Evolutionary conservation across 179 eudicot genomes (phyloP), one percentile per base, ranked within the genome.

Genomic region (Beta macrorhiza): DNA sequence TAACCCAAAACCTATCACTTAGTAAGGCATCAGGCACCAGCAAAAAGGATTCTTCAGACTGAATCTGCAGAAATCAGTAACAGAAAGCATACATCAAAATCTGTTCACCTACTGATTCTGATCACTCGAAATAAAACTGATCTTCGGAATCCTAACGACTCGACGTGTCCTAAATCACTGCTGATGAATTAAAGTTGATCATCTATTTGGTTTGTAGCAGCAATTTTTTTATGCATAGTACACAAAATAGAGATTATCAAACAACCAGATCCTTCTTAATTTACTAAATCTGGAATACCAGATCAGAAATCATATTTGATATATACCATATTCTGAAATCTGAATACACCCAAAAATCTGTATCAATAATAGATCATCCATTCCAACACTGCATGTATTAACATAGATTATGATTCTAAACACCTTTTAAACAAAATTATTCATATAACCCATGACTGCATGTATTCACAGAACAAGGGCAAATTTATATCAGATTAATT

Each of bases 401-500:
- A 56, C 5, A 15, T 47, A 58, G 56, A 17, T 37, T 6, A 32
- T 42, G 20, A n/a, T 52, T 74, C 58, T 45, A 44, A 55, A 67
- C 16, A 59, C 57, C 81, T 45, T 44, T 22, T 65, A 25, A 52
- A 22, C 55, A 74, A 16, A 77, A 22, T 52, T 52, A 71, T 77
- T 63, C 68, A 37, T 5, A 5, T 53, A 14, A 70, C 65, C 62
- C 80, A 69, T 47, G 12, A 76, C 64, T 69, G 67, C 68, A 81
- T 72, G 76, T 58, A 69, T 62, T 81, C 67, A 57, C 79, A 75
- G 75, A 81, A 68, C 49, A 72, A 64, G 47, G 65, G 61, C 11
- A 17, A 80, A 72, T 63, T 77, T 67, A 81, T 71, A 78, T 83
- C 82, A 78, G 77, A 84, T 78, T 74, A 67, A 78, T 77, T 77